These are phyloP conservation scores for Entomortierella chlamydospora DNA, from an alignment of 192 early-diverging fungal species.

Conservation along the genomic window DNA sequence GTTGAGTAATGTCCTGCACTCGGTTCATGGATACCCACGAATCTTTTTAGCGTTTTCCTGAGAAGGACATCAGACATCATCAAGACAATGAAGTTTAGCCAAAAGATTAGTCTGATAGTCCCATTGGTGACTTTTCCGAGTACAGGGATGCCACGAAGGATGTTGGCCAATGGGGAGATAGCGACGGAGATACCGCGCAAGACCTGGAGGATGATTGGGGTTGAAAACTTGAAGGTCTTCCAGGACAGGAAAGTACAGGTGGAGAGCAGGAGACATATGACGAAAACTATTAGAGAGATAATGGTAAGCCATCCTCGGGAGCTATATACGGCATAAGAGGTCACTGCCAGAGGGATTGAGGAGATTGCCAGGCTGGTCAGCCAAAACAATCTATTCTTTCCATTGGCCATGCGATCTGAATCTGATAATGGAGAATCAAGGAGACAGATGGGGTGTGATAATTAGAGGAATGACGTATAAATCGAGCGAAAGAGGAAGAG, in stretches of 20 bases:
- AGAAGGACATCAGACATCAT: conserved; percentile 50
- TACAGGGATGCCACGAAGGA: conserved; percentile 39
- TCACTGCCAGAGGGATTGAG: conserved; percentile 34
- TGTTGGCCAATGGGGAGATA: conserved; percentile 29
- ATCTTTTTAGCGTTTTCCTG: conserved; percentile 40
- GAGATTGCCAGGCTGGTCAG: conserved; percentile 45
- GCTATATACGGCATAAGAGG: conserved; percentile 38
- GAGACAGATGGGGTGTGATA: too few relatives aligned
- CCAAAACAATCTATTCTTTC: conserved; percentile 49
- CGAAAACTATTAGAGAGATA: conserved; percentile 36
- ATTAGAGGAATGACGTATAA: too few relatives aligned
- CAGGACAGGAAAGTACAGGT: conserved; percentile 49
- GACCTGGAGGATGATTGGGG: conserved; percentile 39
- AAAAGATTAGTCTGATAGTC: conserved; percentile 43
- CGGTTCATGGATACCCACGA: conserved; percentile 49
- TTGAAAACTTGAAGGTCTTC: conserved; percentile 46
- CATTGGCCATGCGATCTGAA: conserved; percentile 34
- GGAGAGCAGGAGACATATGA: conserved; percentile 44
- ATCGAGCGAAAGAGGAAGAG: too few relatives aligned
- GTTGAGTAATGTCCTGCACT: conserved; percentile 45
- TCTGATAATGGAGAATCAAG: not conserved
- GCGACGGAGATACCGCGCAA: conserved; percentile 27
- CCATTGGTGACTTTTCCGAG: conserved; percentile 49
- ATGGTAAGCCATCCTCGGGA: conserved; percentile 30
- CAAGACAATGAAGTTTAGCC: conserved; percentile 47